These are phyloP conservation scores for Graphiopsis chlorocephala DNA, from an alignment of 2,329 filamentous ascomycete species.

Conservation along the genomic window DNA sequence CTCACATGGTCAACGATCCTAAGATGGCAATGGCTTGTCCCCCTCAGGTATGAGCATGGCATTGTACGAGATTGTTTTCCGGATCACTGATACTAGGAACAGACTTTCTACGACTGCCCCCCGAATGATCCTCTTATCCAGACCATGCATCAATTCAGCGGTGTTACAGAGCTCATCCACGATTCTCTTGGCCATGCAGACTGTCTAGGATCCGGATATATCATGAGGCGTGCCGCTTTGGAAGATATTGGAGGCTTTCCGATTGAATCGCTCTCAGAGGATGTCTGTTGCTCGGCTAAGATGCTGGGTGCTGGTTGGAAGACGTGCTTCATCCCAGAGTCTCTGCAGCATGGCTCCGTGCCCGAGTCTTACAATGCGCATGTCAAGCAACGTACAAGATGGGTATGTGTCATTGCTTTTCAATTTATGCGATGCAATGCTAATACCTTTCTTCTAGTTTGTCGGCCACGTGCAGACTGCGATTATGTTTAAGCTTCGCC, in stretches of 20 bases:
- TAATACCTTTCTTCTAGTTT: background rate
- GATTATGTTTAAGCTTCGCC: conserved; percentile 17
- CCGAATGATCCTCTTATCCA: conserved; percentile 57
- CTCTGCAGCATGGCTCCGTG: conserved; percentile 59
- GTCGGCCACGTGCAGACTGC: conserved; percentile 19
- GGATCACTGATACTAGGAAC: conserved; percentile 36
- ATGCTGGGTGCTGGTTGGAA: conserved; percentile 62
- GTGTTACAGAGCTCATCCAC: conserved; percentile 49
- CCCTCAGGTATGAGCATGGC: conserved; percentile 52
- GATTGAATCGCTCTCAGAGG: conserved; percentile 58
- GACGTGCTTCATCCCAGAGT: conserved; percentile 59
- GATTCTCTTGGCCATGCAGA: conserved; percentile 54
- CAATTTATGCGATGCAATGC: background rate
- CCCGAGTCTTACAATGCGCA: conserved; percentile 57
- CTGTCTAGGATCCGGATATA: conserved; percentile 63
- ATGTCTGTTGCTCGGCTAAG: conserved; percentile 58
- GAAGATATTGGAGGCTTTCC: conserved; percentile 63
- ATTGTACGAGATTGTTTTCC: conserved; percentile 21
- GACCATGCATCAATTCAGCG: conserved; percentile 58
- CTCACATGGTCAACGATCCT: conserved; percentile 53
- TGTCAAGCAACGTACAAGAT: conserved; percentile 57
- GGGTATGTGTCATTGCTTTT: conserved; percentile 31
- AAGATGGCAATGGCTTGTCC: conserved; percentile 16
- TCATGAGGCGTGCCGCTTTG: conserved; percentile 58
- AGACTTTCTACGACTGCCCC: conserved; percentile 63